Percentiles rank a stretch among this genome's conserved stretches.
Evolutionary conservation across 2,329 filamentous ascomycete genomes (phyloP).

Genomic region (Pseudogymnoascus sp.): DNA sequence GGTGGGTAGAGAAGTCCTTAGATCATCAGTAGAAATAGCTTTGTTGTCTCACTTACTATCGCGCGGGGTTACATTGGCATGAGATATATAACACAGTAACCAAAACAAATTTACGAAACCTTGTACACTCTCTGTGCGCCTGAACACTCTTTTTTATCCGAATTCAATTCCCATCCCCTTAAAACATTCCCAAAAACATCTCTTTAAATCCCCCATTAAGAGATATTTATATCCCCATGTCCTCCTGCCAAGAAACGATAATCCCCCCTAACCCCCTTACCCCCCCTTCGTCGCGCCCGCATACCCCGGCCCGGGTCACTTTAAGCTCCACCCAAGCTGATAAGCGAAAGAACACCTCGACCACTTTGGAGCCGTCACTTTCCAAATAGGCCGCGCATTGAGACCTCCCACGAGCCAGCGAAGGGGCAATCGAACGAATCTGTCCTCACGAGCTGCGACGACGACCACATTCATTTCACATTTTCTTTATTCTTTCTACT

Average conservation of each 20-base stretch:
- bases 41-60: too few relatives aligned
- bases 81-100: not conserved
- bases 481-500: not conserved
- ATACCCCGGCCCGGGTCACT: not conserved
- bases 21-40: not conserved
- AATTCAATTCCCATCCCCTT: too few relatives aligned
- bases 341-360: constrained; percentile 1
- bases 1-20: not conserved
- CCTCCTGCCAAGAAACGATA: not conserved
- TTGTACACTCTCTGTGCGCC: not conserved
- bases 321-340: not conserved
- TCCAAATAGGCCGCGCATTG: not conserved
- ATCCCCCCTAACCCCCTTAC: not conserved
- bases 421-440: not conserved
- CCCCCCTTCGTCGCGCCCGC: not conserved
- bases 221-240: not conserved
- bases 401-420: not conserved
- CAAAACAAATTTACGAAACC: not conserved
- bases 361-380: not conserved
- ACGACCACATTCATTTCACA: not conserved
- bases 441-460: not conserved
- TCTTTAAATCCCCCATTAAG: not conserved
- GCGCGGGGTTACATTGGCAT: not conserved
- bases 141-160: too few relatives aligned
- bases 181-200: not conserved